Percentiles rank a stretch among this genome's conserved stretches.
Evolutionary conservation across 257 asterid genomes (phyloP).

Genomic region (Verbascum thapsus): DNA sequence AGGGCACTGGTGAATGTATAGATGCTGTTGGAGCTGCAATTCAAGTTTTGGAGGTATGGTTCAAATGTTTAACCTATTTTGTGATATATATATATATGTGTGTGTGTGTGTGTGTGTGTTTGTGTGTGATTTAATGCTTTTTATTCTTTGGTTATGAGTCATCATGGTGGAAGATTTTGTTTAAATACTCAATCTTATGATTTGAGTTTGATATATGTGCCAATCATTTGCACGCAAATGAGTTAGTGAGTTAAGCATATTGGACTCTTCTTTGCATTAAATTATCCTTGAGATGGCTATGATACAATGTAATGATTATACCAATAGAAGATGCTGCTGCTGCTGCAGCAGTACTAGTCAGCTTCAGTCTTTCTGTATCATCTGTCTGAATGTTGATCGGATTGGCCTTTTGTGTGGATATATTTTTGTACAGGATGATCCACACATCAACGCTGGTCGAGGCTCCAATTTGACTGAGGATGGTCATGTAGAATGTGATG

Average conservation of each 20-base stretch:
- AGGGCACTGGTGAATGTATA: slow-evolving; percentile 73
- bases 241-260: not conserved
- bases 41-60: slow-evolving; percentile 78
- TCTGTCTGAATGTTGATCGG: not conserved
- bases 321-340: not conserved
- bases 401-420: slow-evolving; percentile 16
- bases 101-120: not conserved
- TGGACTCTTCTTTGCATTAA: not conserved
- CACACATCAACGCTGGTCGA: slow-evolving; percentile 89
- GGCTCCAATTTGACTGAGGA: slow-evolving; percentile 96
- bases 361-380: slow-evolving; percentile 14
- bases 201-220: not conserved
- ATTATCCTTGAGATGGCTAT: not conserved
- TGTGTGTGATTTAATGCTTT: slow-evolving; percentile 22
- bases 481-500: slow-evolving; percentile 94
- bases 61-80: not conserved
- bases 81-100: not conserved
- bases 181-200: not conserved
- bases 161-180: slow-evolving; percentile 2
- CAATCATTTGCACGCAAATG: not conserved
- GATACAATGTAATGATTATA: not conserved
- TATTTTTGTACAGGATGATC: slow-evolving; percentile 69
- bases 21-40: slow-evolving; percentile 91
- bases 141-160: not conserved
- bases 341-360: slow-evolving; percentile 20